Evolutionary conservation across 1,139 yeast species (phyloP).

Genomic region (Keqinozyma sinolaborantium): DNA sequence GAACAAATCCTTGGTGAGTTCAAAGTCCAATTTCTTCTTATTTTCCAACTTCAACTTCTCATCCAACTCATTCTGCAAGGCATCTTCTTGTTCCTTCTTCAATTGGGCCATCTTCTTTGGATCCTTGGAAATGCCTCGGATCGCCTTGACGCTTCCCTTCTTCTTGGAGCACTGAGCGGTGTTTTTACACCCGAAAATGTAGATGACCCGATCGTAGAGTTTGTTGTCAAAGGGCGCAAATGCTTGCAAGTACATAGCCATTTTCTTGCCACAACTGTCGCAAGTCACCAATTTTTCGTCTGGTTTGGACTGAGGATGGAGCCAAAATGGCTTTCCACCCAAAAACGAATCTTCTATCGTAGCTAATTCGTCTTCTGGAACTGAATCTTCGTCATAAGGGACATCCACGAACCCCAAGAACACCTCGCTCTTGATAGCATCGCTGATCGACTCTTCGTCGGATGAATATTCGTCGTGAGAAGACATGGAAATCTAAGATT

Average conservation of each 20-base stretch:
- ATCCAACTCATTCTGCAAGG: slow-evolving; percentile 32
- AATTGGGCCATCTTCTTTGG: slow-evolving; percentile 41
- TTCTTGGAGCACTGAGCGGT: slow-evolving; percentile 57
- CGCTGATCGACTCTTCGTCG: slow-evolving; percentile 32
- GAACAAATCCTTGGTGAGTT: slow-evolving; percentile 44
- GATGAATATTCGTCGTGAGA: slow-evolving; percentile 40
- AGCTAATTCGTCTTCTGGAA: slow-evolving; percentile 45
- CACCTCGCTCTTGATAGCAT: slow-evolving; percentile 23
- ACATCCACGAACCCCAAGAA: slow-evolving; percentile 67
- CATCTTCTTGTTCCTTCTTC: slow-evolving; percentile 33
- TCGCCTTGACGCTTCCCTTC: slow-evolving; percentile 66
- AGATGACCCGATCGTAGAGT: slow-evolving; percentile 77
- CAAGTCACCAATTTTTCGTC: slow-evolving; percentile 51
- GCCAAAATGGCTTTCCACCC: slow-evolving; percentile 70
- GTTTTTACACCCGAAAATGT: slow-evolving; percentile 71
- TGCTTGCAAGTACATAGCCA: slow-evolving; percentile 75
- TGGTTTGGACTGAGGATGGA: slow-evolving; percentile 57
- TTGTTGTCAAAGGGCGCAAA: slow-evolving; percentile 71
- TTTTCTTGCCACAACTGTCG: slow-evolving; percentile 54
- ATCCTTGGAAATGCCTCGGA: slow-evolving; percentile 71
- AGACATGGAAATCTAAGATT: slow-evolving; percentile 15
- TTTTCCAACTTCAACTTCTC: slow-evolving; percentile 39
- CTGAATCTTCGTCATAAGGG: slow-evolving; percentile 29
- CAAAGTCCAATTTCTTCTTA: slow-evolving; percentile 39
- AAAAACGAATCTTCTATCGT: slow-evolving; percentile 71